These are phyloP conservation scores for Cordyceps tenuipes DNA, from an alignment of 2,329 filamentous ascomycete species.

Conservation along the genomic window DNA sequence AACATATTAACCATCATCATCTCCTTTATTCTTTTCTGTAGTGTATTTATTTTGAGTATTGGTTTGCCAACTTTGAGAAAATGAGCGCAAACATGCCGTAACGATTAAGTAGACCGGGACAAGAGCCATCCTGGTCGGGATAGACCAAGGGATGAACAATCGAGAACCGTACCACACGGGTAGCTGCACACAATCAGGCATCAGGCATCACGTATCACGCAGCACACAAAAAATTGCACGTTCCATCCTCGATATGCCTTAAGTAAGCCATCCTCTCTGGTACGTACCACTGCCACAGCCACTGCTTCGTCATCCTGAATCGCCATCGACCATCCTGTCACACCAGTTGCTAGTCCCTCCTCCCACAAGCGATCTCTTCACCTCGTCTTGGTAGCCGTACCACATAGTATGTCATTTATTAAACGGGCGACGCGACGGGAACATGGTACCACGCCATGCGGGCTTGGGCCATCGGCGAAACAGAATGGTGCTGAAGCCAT, in stretches of 20 bases:
- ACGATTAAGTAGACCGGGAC: not conserved
- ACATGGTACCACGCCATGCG: not conserved
- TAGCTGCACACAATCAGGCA: not conserved
- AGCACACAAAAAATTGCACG: too few relatives aligned
- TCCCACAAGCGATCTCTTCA: not conserved
- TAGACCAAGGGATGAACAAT: not conserved
- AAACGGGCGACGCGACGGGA: slow-evolving; percentile 4
- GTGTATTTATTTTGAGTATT: too few relatives aligned
- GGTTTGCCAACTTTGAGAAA: too few relatives aligned
- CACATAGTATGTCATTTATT: not conserved
- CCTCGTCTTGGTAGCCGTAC: not conserved
- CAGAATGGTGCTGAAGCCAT: not conserved
- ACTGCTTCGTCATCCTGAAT: not conserved
- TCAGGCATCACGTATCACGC: too few relatives aligned
- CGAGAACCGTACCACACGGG: not conserved
- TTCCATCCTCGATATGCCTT: too few relatives aligned
- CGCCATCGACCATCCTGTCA: not conserved
- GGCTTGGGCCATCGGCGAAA: not conserved
- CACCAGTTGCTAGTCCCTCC: not conserved
- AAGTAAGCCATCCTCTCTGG: not conserved
- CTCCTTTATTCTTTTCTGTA: too few relatives aligned
- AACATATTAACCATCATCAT: too few relatives aligned
- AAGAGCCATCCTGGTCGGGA: not conserved
- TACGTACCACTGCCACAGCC: not conserved
- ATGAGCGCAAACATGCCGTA: not conserved